Base-by-base conservation (phyloP, 2,329 filamentous ascomycete species). In the Teratosphaeria destructans region DNA sequence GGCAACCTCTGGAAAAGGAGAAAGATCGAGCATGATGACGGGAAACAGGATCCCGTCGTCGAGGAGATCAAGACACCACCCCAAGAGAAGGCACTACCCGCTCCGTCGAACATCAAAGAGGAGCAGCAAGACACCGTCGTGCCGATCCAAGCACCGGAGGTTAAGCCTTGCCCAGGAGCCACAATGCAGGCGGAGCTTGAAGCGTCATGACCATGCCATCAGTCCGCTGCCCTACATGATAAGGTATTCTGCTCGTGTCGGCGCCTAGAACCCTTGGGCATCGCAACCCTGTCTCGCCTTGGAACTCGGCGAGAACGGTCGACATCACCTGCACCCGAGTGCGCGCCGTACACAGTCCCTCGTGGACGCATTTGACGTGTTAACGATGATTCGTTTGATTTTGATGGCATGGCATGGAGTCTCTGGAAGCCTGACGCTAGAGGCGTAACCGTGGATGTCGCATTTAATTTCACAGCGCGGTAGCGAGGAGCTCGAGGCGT, bases 1-100 rank as follows among this genome's bases (percentile, higher is more conserved):
- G 92, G 92, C 64, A 97, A 58, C 49, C 60, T 62, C 10, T 62
- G 60, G 60, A 62, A 96, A 82, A 85, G 91, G 77, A 87, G 92
- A 77, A 95, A 90, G 79, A 75, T 85, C 61, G 80, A 82, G 55
- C 62, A 59, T 66, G 66, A 69, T 26, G 64, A 64, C 43, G 60
- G 19, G 35, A 35, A 34, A 29, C 39, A 16, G 16, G 35, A 59
- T 23, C 12, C 37, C n/a, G 19, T 47, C 29, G 19, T 29, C 16
- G 34, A 56, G n/a, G 47, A 39, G 43, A 35, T 29, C 32, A 49
- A 29, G 27, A 29, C 14, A 23, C 61, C 62, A 49, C 43, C 43
- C 43, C 43, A 49, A 49, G 43, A 49, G 29, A 66, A 66, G 58
- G 62, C 56, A 27, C 61, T 58, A 29, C 61, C 58, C 12, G 59